Conservation (phyloP, 2,329 filamentous ascomycete genomes). For the Akanthomyces lecanii region DNA sequence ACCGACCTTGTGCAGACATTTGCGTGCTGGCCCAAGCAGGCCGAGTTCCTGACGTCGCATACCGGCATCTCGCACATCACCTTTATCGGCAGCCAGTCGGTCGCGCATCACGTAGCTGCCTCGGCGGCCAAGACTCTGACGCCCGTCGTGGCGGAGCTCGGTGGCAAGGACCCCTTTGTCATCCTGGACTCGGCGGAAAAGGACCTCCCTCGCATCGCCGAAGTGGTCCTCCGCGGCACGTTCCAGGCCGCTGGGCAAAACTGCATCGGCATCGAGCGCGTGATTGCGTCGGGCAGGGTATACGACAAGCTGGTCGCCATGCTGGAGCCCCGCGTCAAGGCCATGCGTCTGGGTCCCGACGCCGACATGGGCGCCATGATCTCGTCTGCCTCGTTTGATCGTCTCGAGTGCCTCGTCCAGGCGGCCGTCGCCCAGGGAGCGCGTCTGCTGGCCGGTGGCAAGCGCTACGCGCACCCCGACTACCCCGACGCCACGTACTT, state of each 20-base stretch:
- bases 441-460: constrained; percentile 74
- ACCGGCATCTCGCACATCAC: constrained; percentile 82
- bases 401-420: constrained; percentile 70
- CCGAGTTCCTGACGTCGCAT: constrained; percentile 79
- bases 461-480: constrained; percentile 64
- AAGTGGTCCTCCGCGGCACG: constrained; percentile 83
- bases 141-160: constrained; percentile 84
- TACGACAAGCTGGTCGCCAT: constrained; percentile 69
- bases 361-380: constrained; percentile 89
- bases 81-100: constrained; percentile 86
- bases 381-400: constrained; percentile 69
- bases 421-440: constrained; percentile 78
- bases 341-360: constrained; percentile 69
- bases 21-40: constrained; percentile 82
- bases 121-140: constrained; percentile 83
- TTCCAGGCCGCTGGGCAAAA: constrained; percentile 97
- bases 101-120: constrained; percentile 83
- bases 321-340: constrained; percentile 69
- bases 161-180: constrained; percentile 91
- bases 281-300: constrained; percentile 72
- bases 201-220: constrained; percentile 68
- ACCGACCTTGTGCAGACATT: constrained; percentile 78
- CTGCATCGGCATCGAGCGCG: constrained; percentile 93
- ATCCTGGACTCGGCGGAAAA: constrained; percentile 70
- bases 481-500: constrained; percentile 87